These are phyloP conservation scores for Mycena pura DNA, from an alignment of 768 basidiomycete species.

Conservation along the genomic window DNA sequence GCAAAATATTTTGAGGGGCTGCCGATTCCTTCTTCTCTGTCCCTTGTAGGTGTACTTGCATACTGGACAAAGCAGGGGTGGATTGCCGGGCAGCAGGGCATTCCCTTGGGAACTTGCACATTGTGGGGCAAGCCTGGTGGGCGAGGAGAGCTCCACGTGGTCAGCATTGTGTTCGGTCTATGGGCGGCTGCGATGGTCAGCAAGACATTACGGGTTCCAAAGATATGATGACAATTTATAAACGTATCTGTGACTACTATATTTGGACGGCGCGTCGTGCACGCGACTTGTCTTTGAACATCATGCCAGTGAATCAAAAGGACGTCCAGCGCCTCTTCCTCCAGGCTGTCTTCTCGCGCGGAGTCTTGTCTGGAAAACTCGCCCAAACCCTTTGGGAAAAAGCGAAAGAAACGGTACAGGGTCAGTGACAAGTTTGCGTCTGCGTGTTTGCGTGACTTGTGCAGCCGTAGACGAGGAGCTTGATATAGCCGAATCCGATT, in stretches of 20 bases:
- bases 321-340: conserved; percentile 82
- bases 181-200: conserved; percentile 99
- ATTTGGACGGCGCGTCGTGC: neutral
- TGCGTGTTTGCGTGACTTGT: conserved; percentile 9
- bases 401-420: conserved; percentile 70
- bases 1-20: conserved; percentile 96
- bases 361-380: conserved; percentile 67
- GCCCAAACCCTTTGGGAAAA: conserved; percentile 72
- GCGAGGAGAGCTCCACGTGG: conserved; percentile 84
- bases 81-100: conserved; percentile 78
- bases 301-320: conserved; percentile 47
- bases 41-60: conserved; percentile 77
- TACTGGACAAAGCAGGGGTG: conserved; percentile 87
- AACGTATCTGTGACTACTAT: neutral
- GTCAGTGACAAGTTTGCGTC: conserved; percentile 44
- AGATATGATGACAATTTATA: conserved; percentile 49
- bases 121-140: conserved; percentile 77
- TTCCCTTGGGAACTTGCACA: conserved; percentile 77
- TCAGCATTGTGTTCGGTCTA: conserved; percentile 74
- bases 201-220: conserved; percentile 92
- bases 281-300: conserved; percentile 6
- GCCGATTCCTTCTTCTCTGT: conserved; percentile 91
- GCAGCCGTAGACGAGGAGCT: conserved; percentile 62
- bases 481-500: conserved; percentile 52
- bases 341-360: conserved; percentile 77